Conservation (phyloP, 257 asterid genomes). For the Ehretia macrophylla region DNA sequence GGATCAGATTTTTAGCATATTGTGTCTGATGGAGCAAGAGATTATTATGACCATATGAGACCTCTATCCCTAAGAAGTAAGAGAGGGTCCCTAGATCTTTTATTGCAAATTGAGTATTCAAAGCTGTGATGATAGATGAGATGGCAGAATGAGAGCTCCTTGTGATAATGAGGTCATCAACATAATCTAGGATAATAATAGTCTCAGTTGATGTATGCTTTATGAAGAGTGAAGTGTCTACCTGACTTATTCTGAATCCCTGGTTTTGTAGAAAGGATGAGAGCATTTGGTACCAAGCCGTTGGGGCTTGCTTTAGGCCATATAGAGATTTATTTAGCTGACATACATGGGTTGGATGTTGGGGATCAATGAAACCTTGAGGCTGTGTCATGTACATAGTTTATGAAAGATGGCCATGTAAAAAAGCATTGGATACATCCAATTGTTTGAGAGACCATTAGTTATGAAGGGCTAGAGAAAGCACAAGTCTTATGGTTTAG, state of each 20-base stretch:
- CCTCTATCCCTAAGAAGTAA: neutral
- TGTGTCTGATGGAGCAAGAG: no score
- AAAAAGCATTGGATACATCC: slow-evolving; percentile 6
- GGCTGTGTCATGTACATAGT: neutral
- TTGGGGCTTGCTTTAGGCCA: neutral
- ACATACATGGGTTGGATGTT: neutral
- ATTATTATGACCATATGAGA: neutral
- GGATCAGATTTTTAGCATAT: no score
- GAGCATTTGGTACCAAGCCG: neutral
- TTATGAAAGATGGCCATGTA: neutral
- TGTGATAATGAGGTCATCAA: no score
- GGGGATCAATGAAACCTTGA: neutral
- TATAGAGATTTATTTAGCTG: neutral
- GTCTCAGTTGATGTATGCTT: neutral
- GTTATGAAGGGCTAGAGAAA: neutral
- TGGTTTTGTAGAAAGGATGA: neutral
- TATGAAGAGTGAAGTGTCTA: neutral
- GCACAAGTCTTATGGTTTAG: neutral
- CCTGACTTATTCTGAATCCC: neutral
- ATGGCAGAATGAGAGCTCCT: neutral
- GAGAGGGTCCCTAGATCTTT: neutral
- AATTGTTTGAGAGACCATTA: neutral
- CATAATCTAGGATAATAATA: no score
- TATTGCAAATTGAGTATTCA: neutral
- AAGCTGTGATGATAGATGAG: neutral